Evolutionary conservation across 2,329 filamentous ascomycete genomes (phyloP).

Genomic region (Lojkania enalia): DNA sequence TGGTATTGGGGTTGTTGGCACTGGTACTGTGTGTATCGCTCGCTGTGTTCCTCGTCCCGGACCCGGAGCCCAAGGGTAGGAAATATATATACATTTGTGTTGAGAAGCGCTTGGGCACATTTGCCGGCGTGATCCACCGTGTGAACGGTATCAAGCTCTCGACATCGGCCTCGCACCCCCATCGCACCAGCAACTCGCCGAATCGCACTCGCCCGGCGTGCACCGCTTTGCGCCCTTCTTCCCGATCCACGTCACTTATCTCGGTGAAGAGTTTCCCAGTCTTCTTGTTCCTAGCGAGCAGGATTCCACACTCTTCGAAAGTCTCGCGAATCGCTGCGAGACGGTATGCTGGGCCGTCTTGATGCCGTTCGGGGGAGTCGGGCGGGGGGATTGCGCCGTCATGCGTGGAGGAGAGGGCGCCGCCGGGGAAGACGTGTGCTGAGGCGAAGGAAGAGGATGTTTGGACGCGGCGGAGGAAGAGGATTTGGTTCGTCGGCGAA

Average conservation of each 20-base stretch:
- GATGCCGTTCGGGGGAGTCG: conserved; percentile 62
- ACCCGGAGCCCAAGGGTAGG: conserved; percentile 61
- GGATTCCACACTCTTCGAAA: conserved; percentile 91
- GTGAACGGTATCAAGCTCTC: conserved; percentile 79
- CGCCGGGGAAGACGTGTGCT: conserved; percentile 94
- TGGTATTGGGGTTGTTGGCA: too few relatives aligned
- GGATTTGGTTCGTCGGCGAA: conserved; percentile 82
- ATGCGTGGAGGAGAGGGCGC: conserved; percentile 75
- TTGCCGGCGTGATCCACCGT: conserved; percentile 83
- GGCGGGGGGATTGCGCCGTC: conserved; percentile 65
- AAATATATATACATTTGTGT: conserved; percentile 98
- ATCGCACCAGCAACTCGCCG: conserved; percentile 61
- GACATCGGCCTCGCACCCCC: conserved; percentile 66
- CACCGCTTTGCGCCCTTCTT: conserved; percentile 68
- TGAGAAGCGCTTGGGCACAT: conserved; percentile 75
- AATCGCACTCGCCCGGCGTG: conserved; percentile 71
- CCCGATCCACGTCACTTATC: conserved; percentile 62
- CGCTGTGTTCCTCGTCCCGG: conserved; percentile 35
- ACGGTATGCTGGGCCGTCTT: conserved; percentile 74
- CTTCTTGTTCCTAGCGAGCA: conserved; percentile 65
- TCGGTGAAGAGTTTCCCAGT: conserved; percentile 61
- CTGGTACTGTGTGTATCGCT: conserved; percentile 33
- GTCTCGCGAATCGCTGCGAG: conserved; percentile 85
- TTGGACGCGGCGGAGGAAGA: conserved; percentile 83
- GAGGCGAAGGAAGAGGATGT: conserved; percentile 84